phyloP scores from a whole-genome alignment of 2,329 filamentous ascomycete species.

The Penicillium griseofulvum region DNA sequence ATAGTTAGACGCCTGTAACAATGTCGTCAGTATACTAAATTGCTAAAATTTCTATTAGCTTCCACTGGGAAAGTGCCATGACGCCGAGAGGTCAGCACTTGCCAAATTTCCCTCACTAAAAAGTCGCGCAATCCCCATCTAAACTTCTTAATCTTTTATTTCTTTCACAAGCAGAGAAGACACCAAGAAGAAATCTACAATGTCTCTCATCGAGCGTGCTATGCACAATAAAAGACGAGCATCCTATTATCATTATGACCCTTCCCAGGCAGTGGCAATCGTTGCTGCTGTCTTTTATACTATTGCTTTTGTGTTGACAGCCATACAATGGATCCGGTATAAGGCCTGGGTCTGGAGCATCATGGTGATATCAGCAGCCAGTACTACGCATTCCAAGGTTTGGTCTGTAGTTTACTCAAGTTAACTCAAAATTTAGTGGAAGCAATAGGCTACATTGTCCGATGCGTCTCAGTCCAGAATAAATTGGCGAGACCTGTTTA shows the following conservation, averaged over 20 bases:
- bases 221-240: not conserved
- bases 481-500: conserved; percentile 26
- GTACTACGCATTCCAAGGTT: conserved; percentile 23
- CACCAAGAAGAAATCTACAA: not conserved
- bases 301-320: conserved; percentile 24
- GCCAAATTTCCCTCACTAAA: not conserved
- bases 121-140: not conserved
- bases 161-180: not conserved
- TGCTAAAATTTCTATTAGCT: not conserved
- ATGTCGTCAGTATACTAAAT: too few species aligned
- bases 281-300: conserved; percentile 30
- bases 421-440: conserved; percentile 33
- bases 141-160: not conserved
- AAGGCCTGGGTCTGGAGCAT: conserved; percentile 33
- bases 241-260: conserved; percentile 27
- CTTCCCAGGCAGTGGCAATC: conserved; percentile 29
- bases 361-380: conserved; percentile 33
- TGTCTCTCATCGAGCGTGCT: not conserved
- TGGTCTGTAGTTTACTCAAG: not conserved
- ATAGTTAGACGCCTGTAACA: too few species aligned
- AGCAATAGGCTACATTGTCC: conserved; percentile 36
- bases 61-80: not conserved
- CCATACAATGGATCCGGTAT: conserved; percentile 34
- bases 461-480: conserved; percentile 32
- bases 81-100: not conserved